phyloP scores from a whole-genome alignment of 495 filamentous ascomycete genomes.

The Paragyromitra xinjiangensis region DNA sequence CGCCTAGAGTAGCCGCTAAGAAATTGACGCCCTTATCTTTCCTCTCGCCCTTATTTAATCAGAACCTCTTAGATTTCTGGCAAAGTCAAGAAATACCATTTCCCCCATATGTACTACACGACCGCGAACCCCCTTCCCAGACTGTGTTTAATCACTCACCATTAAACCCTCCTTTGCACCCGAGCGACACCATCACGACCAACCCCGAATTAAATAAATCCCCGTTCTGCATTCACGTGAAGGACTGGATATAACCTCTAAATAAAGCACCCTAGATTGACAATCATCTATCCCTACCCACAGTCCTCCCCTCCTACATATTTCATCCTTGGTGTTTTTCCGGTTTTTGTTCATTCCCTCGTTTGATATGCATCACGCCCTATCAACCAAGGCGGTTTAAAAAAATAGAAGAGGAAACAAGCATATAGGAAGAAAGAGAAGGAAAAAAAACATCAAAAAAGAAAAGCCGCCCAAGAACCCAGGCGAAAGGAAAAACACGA shows the following conservation, averaged over 20 bases:
- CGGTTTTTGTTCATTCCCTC: neutral
- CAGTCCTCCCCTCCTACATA: neutral
- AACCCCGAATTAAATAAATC: neutral
- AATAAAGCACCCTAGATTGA: constrained; percentile 11
- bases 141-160: too few species aligned
- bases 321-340: neutral
- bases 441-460: neutral
- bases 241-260: constrained; percentile 5
- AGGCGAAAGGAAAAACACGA: constrained; percentile 12
- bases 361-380: neutral
- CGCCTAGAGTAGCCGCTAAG: too few species aligned
- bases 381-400: neutral
- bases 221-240: neutral
- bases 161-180: too few species aligned
- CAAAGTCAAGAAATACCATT: too few species aligned
- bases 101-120: too few species aligned
- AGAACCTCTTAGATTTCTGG: too few species aligned
- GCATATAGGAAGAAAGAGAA: neutral
- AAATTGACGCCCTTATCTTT: too few species aligned
- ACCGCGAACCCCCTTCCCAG: too few species aligned
- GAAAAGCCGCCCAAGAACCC: constrained; percentile 19
- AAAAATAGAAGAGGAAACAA: neutral
- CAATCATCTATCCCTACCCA: neutral
- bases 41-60: too few species aligned
- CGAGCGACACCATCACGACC: constrained; percentile 3